A percentile compares a stretch with the other conserved stretches of the same genome.
phyloP scores from a whole-genome alignment of 73 alveolate genomes.

The Urostyla sp. region DNA sequence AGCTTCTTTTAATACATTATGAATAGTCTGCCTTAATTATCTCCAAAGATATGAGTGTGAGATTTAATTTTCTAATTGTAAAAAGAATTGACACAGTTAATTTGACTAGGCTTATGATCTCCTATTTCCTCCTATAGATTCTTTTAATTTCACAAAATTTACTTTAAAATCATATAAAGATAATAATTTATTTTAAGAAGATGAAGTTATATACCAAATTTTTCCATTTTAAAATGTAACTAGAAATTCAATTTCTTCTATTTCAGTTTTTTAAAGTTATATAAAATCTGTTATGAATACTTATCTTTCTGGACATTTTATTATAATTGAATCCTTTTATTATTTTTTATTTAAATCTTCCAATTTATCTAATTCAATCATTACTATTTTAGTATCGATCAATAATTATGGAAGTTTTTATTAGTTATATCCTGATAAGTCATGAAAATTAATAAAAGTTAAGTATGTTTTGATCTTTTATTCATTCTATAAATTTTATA shows the following conservation, averaged over 20 bases:
- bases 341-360: conserved; percentile 23
- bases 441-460: no score
- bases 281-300: conserved; percentile 5
- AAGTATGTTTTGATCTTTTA: no score
- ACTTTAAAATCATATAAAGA: conserved; percentile 26
- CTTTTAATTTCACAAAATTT: neutral
- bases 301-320: conserved; percentile 9
- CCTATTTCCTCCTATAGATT: conserved; percentile 31
- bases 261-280: neutral
- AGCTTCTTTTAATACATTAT: no score
- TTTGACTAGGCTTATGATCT: conserved; percentile 28
- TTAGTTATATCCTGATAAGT: no score
- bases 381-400: neutral
- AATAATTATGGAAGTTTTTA: no score
- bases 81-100: conserved; percentile 9
- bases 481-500: no score
- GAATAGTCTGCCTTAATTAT: neutral
- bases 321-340: neutral
- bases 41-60: no score
- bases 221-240: conserved; percentile 37
- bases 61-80: no score
- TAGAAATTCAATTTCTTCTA: neutral
- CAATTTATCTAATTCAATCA: neutral
- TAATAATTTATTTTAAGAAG: neutral
- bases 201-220: conserved; percentile 22